These are phyloP conservation scores for Paraurostyla sp. DNA, from an alignment of 73 alveolate genomes.

Conservation along the genomic window DNA sequence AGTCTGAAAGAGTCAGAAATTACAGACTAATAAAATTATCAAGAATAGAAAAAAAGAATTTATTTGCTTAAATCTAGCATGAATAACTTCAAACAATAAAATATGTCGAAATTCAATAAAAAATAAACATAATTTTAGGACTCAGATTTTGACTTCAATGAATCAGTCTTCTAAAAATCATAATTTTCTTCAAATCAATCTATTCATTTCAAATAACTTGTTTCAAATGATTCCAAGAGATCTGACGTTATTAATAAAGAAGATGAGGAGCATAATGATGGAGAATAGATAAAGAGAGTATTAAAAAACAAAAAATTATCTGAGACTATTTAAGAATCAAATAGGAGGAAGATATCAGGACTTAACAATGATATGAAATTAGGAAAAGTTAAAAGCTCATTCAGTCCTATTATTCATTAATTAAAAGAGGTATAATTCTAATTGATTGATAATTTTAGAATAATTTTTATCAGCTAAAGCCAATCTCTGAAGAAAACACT, in stretches of 20 bases:
- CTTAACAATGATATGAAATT: background rate
- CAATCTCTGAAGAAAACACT: background rate
- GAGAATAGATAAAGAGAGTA: too few species aligned
- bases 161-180: background rate
- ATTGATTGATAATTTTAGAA: background rate
- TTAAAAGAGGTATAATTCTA: too few species aligned
- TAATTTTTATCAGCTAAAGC: background rate
- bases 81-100: background rate
- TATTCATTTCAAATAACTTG: too few species aligned
- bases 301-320: too few species aligned
- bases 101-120: background rate
- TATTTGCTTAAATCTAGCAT: too few species aligned
- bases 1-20: background rate
- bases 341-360: too few species aligned
- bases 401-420: too few species aligned
- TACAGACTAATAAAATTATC: background rate
- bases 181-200: too few species aligned
- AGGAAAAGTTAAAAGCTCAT: background rate
- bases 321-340: too few species aligned
- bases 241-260: too few species aligned
- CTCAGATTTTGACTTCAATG: constrained; percentile 10
- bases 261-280: too few species aligned
- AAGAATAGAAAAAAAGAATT: background rate
- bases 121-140: background rate
- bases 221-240: too few species aligned